Conservation (phyloP, 495 filamentous ascomycete species). For the Aspergillus diversus region DNA sequence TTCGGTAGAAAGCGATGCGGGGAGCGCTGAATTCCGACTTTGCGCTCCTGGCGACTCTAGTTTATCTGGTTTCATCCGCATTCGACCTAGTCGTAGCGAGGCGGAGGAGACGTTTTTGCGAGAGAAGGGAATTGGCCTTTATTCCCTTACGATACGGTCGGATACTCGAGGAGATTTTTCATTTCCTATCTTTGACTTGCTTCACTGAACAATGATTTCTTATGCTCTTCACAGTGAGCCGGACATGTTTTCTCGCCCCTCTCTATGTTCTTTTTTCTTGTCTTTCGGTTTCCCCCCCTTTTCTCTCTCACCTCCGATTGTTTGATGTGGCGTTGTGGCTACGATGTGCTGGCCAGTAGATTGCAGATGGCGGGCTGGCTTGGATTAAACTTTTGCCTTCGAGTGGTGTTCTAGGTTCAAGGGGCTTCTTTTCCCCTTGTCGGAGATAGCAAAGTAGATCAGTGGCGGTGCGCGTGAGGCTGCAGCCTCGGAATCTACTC, state of each 20-base stretch:
- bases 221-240: neutral
- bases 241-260: neutral
- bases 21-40: conserved; percentile 7
- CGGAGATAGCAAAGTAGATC: too few species aligned
- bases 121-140: conserved; percentile 20
- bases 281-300: too few species aligned
- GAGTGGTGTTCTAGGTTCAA: too few species aligned
- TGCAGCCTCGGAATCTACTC: too few species aligned
- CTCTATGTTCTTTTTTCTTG: neutral
- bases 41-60: conserved; percentile 6
- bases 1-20: neutral
- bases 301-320: too few species aligned
- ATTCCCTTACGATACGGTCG: conserved; percentile 15
- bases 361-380: too few species aligned
- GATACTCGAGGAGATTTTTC: neutral
- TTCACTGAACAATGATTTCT: conserved; percentile 8
- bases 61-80: conserved; percentile 6
- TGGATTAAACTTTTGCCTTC: too few species aligned
- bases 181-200: conserved; percentile 18
- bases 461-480: too few species aligned
- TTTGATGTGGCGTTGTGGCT: too few species aligned
- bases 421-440: too few species aligned
- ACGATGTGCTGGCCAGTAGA: too few species aligned
- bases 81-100: conserved; percentile 7
- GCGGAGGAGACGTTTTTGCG: conserved; percentile 14